These are phyloP conservation scores for Cryptosporidium ubiquitum DNA, from an alignment of 169 alveolate species.

Conservation along the genomic window DNA sequence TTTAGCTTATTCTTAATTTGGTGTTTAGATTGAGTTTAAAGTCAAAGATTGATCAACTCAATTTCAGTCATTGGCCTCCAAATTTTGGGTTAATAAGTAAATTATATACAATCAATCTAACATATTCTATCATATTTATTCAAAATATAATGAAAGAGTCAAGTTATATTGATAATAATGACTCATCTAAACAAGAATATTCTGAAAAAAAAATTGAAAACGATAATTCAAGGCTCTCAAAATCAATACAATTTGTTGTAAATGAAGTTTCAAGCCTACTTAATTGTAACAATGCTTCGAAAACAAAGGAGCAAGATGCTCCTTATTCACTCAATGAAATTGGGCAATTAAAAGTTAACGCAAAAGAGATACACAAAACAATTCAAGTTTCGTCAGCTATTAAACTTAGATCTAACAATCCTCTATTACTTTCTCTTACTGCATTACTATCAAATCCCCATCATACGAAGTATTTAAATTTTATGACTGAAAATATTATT, in stretches of 20 bases:
- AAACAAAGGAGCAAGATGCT: constrained; percentile 12
- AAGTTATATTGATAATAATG: neutral
- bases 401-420: constrained; percentile 14
- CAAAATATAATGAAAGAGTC: neutral
- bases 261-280: constrained; percentile 54
- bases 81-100: neutral
- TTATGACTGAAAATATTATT: constrained; percentile 36
- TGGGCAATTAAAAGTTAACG: neutral
- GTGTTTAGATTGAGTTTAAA: neutral
- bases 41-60: neutral
- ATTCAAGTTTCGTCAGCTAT: constrained; percentile 45
- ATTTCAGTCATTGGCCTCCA: neutral
- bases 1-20: neutral
- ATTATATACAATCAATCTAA: neutral
- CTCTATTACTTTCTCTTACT: constrained; percentile 65
- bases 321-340: neutral
- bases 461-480: constrained; percentile 32
- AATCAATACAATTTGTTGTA: constrained; percentile 57
- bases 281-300: neutral
- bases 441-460: constrained; percentile 71
- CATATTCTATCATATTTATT: neutral
- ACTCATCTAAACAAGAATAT: neutral
- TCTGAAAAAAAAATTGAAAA: neutral
- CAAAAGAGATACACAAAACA: constrained; percentile 29
- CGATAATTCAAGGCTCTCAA: neutral